A percentile compares a stretch with the other conserved stretches of the same genome.
Evolutionary conservation across 345 rosid species (phyloP).

Genomic region (Excoecaria agallocha): DNA sequence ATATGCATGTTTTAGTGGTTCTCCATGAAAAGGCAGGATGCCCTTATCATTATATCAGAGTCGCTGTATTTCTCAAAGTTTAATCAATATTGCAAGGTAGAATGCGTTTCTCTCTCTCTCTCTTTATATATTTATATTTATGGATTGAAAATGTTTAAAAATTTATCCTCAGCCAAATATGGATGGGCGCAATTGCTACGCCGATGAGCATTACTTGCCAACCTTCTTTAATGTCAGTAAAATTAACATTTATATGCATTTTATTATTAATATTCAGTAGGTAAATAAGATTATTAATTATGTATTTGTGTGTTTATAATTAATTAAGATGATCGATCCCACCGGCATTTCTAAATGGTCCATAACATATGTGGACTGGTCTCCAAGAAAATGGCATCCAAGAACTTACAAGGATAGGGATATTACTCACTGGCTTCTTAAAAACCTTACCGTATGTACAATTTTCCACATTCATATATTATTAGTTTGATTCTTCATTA

Average conservation of each 20-base stretch:
- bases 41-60: constrained; percentile 60
- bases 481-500: too few relatives aligned
- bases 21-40: constrained; percentile 73
- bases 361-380: constrained; percentile 81
- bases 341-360: constrained; percentile 73
- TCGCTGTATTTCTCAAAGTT: constrained; percentile 59
- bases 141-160: too few relatives aligned
- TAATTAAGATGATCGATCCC: constrained; percentile 66
- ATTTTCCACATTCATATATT: background rate
- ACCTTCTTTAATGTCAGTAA: constrained; percentile 59
- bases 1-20: constrained; percentile 70
- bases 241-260: background rate
- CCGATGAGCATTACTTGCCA: constrained; percentile 71
- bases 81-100: constrained; percentile 61
- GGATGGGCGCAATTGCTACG: constrained; percentile 64
- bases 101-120: background rate
- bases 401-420: constrained; percentile 54
- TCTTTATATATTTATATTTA: background rate
- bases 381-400: constrained; percentile 87
- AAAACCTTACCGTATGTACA: constrained; percentile 44
- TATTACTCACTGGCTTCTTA: constrained; percentile 50
- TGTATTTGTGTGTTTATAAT: constrained; percentile 11
- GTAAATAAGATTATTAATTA: too few relatives aligned
- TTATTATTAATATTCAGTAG: background rate
- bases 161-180: constrained; percentile 46